Evolutionary conservation across 2,329 filamentous ascomycete species (phyloP), one percentile per base, ranked within the genome.

Genomic region (Podosphaera leucotricha): DNA sequence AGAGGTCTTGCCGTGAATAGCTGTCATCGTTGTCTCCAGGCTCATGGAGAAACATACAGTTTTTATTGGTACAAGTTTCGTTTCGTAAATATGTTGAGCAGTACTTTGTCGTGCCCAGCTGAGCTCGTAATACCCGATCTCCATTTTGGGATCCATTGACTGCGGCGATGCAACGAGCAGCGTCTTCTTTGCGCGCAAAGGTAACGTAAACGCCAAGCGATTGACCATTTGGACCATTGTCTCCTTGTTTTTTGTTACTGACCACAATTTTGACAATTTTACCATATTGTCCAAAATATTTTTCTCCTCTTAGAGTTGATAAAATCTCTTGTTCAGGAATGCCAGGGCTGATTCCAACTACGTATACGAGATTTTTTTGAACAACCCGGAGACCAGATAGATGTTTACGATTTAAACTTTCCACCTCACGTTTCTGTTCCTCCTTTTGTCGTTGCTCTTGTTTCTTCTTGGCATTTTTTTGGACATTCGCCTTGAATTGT

Each of bases 181-280:
- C 90, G 61, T 95, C 90, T 51, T 84, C 76, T 58, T 92, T 92
- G 50, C 74, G 78, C 52, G 90, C 80, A 59, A 94, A 98, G 0
- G 90, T 98, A n/a, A 98, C 90, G 57, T 98, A 98, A 43, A 98
- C 87, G 40, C 90, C 90, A 4, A 98, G 78, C 0, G 86, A 92
- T 22, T 52, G 50, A 3, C 47, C 81, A 44, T 68, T 66, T 45
- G 71, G 66, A 28, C 68, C 66, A 39, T 68, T 67, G 49, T 87
- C 70, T 24, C 72, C 72, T 55, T 77, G 72, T 26, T 73, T 70
- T 47, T 70, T 83, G 61, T 92, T 93, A 67, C 86, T 95, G 52
- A 98, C 92, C 44, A 93, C 92, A 46, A 98, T 95, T 62, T 98
- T 98, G 58, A 93, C 80, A 53, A 98, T 98, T 57, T 87, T 90